Percentiles rank a stretch among this genome's conserved stretches.
These are phyloP conservation scores for Mycena metata DNA, from an alignment of 768 basidiomycete genomes.

Conservation along the genomic window DNA sequence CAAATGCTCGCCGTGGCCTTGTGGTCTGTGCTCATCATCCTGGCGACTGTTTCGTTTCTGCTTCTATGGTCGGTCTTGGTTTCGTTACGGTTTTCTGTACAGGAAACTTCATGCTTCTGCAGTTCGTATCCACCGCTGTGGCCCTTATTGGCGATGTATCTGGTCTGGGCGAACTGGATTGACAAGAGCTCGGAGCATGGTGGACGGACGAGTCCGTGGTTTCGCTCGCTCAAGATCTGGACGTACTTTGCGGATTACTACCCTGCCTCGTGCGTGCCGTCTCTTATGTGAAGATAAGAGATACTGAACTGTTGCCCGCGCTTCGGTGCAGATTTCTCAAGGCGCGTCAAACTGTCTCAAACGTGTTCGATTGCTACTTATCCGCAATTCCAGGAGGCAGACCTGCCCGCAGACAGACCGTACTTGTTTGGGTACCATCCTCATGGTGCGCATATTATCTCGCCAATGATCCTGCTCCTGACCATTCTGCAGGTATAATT, in stretches of 20 bases:
- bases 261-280: conserved; percentile 81
- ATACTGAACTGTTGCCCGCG: background rate
- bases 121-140: conserved; percentile 93
- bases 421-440: conserved; percentile 99
- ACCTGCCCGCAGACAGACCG: conserved; percentile 90
- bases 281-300: too few species aligned
- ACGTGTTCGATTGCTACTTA: conserved; percentile 31
- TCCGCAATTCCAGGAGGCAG: conserved; percentile 73
- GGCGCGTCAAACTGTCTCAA: conserved; percentile 48
- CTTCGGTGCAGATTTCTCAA: conserved; percentile 61
- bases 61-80: conserved; percentile 77
- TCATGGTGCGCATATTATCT: conserved; percentile 73
- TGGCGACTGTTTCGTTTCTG: conserved; percentile 76
- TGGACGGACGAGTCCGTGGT: conserved; percentile 80
- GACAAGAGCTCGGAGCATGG: conserved; percentile 84
- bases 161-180: conserved; percentile 81
- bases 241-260: conserved; percentile 94
- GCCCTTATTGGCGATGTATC: conserved; percentile 84
- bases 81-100: background rate
- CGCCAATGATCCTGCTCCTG: conserved; percentile 7
- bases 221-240: conserved; percentile 81
- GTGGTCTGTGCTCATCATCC: conserved; percentile 87
- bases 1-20: conserved; percentile 92
- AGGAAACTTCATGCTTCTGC: conserved; percentile 17
- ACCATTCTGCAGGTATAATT: conserved; percentile 80